Percentiles rank a stretch among this genome's conserved stretches.
phyloP scores from a whole-genome alignment of 2,329 filamentous ascomycete genomes.

The Sarocladiaceae sp. region DNA sequence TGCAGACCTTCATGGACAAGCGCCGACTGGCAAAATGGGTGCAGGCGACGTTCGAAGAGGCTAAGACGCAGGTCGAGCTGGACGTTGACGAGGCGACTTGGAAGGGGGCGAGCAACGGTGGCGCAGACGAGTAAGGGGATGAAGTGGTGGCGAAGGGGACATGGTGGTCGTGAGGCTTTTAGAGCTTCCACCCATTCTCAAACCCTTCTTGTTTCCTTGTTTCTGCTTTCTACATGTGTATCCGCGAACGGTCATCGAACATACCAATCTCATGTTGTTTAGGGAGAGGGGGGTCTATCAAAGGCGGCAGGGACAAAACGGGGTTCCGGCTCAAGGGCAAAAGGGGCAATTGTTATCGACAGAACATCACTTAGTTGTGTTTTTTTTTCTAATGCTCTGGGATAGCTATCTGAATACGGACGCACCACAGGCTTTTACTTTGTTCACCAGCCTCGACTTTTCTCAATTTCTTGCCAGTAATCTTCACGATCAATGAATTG shows the following conservation, averaged over 20 bases:
- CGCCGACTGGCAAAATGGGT: slow-evolving; percentile 66
- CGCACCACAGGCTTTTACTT: no score
- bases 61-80: slow-evolving; percentile 26
- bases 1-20: slow-evolving; percentile 60
- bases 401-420: no score
- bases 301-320: background rate
- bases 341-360: no score
- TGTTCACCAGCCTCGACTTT: no score
- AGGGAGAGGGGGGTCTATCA: background rate
- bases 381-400: background rate
- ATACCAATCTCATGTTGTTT: background rate
- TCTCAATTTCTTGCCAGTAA: no score
- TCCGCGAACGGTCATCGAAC: background rate
- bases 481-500: no score
- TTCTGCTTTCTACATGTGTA: background rate
- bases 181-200: no score
- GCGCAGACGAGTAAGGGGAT: background rate
- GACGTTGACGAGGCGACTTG: slow-evolving; percentile 25
- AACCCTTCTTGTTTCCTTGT: background rate
- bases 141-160: background rate
- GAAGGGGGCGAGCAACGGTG: slow-evolving; percentile 11
- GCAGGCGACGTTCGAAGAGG: slow-evolving; percentile 29
- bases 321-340: slow-evolving; percentile 1
- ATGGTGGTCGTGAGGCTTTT: background rate
- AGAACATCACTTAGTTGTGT: no score